Conservation (phyloP, 106 monocot species). For the Dendrobium nobile region DNA sequence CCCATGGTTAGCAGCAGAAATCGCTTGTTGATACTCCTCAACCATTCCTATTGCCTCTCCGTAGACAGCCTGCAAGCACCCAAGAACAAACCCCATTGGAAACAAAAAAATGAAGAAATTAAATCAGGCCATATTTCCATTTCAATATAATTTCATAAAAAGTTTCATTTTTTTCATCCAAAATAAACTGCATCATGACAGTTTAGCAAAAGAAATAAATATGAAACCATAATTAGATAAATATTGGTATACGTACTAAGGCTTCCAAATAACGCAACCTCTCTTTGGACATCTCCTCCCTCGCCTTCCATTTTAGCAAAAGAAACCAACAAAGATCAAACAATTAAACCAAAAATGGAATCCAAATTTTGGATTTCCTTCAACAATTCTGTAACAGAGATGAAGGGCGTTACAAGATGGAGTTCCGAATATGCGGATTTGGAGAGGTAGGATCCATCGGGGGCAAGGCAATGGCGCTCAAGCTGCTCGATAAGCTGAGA, state of each 20-base stretch:
- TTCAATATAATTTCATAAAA: not conserved
- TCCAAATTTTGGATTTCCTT: not conserved
- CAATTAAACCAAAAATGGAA: conserved; percentile 5
- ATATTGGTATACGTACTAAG: conserved; percentile 47
- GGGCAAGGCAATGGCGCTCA: conserved; percentile 82
- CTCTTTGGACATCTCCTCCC: conserved; percentile 87
- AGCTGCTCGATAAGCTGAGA: conserved; percentile 84
- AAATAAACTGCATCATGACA: not conserved
- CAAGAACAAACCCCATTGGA: not conserved
- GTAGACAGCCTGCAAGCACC: conserved; percentile 47
- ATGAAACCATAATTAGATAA: conserved; percentile 1
- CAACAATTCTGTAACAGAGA: not conserved
- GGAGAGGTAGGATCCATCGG: conserved; percentile 80
- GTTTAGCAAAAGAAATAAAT: not conserved
- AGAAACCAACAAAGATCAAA: not conserved
- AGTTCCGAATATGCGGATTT: conserved; percentile 78
- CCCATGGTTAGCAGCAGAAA: conserved; percentile 18
- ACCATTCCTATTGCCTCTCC: conserved; percentile 67
- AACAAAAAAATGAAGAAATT: not conserved
- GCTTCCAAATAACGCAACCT: conserved; percentile 76
- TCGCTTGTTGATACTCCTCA: conserved; percentile 73
- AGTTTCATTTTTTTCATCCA: not conserved
- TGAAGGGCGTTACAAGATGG: conserved; percentile 37
- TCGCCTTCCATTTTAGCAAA: conserved; percentile 42
- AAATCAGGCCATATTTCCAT: not conserved